Base-by-base conservation (phyloP, 2,329 filamentous ascomycete species). In the Alternaria sp. region DNA sequence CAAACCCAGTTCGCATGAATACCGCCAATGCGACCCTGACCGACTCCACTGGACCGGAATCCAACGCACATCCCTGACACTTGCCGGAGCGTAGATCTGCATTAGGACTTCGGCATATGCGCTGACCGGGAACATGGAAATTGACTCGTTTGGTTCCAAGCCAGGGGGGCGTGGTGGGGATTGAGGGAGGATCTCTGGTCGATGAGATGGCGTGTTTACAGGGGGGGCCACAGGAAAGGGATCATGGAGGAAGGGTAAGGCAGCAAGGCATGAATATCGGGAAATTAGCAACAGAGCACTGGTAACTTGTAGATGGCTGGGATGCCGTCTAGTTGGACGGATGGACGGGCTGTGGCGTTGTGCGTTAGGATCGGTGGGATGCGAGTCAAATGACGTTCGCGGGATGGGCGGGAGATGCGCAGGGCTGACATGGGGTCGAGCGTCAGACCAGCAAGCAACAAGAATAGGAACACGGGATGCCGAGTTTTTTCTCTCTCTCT, bases 1-100 rank as follows among this genome's bases (percentile, higher is more conserved):
- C 25, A 25, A 54, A 15, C 62, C 58, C 47, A 53, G 51, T 51
- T 51, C 47, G 53, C 61, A 64, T 61, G 45, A 64, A 64, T 49
- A 30, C 44, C 51, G 41, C 45, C 51, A 28, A 58, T 9, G 51
- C 30, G 18, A 55, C 60, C 49, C 60, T 47, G 49, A 54, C 30
- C 28, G 33, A 15, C 44, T 41, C 49, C 49, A 53, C 28, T 37
- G 49, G 37, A 33, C 28, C 30, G 28, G 49, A 28, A 21, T 33
- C 49, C 33, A 53, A 30, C 12, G 20, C 20, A 23, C 44, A 46
- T 46, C 44, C 44, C 20, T 23, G 44, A 46, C 44, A n/a, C 14
- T 41, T 33, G 23, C 30, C 20, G 49, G 49, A 33, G 49, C 49
- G 49, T 53, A 28, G 49, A 53, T 53, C 49, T 53, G 49, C 49